Percentiles rank a stretch among this genome's conserved stretches.
Conservation (phyloP, 768 basidiomycete species). For the Dioszegia aurantiaca region DNA sequence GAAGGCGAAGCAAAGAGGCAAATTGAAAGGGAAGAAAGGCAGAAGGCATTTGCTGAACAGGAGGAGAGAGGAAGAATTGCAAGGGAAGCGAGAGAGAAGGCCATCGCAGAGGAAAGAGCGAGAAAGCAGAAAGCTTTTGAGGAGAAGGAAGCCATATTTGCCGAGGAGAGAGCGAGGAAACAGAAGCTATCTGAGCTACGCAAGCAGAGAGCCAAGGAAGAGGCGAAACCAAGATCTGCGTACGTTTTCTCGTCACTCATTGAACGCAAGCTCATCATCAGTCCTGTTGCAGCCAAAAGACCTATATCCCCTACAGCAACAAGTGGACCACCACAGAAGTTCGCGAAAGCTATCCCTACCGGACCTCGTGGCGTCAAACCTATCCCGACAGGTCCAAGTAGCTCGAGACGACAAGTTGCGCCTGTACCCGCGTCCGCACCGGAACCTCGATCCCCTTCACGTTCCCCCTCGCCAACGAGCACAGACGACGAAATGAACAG, state of each 20-base stretch:
- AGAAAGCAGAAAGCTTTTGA: neutral
- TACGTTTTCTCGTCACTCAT: no score
- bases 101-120: constrained; percentile 10
- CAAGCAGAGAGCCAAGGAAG: neutral
- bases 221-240: no score
- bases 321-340: constrained; percentile 13
- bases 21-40: neutral
- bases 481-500: constrained; percentile 11
- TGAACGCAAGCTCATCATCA: constrained; percentile 3
- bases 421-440: neutral
- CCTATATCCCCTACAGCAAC: neutral
- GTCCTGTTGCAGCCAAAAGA: neutral
- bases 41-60: neutral
- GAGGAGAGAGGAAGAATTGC: constrained; percentile 2
- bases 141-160: neutral
- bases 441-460: neutral
- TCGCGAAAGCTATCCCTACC: constrained; percentile 30
- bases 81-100: neutral
- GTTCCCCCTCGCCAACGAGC: constrained; percentile 5
- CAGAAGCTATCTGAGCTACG: constrained; percentile 4
- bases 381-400: constrained; percentile 29
- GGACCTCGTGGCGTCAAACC: constrained; percentile 23
- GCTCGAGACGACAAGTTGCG: neutral
- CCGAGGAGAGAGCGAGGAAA: constrained; percentile 5
- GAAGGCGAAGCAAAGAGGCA: neutral